Evolutionary conservation across 148 eudicot species (phyloP).

Genomic region (Chenopodium formosanum): DNA sequence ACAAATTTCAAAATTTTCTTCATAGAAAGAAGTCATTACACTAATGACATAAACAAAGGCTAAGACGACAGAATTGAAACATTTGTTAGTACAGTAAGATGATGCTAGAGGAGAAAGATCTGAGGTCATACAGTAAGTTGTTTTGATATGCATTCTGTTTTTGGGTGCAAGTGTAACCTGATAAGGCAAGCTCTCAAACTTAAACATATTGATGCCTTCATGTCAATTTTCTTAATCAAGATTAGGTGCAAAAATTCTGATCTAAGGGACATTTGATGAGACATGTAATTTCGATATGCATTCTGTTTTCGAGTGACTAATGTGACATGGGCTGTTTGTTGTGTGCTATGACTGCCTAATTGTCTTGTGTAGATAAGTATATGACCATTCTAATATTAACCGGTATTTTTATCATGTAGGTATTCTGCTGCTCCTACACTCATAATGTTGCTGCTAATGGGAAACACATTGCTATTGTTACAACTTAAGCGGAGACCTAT

Average conservation of each 20-base stretch:
- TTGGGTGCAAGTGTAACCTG: constrained; percentile 32
- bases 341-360: too few species aligned
- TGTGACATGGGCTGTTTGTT: too few species aligned
- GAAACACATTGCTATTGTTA: constrained; percentile 85
- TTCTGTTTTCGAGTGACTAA: not conserved
- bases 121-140: constrained; percentile 52
- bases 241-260: not conserved
- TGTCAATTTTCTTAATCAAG: not conserved
- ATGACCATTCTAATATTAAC: not conserved
- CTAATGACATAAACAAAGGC: not conserved
- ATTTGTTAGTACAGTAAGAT: not conserved
- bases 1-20: not conserved
- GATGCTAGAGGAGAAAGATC: not conserved
- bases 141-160: constrained; percentile 84
- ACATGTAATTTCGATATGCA: not conserved
- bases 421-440: constrained; percentile 95
- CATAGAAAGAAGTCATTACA: not conserved
- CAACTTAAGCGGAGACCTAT: constrained; percentile 89
- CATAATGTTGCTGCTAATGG: constrained; percentile 96
- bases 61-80: not conserved
- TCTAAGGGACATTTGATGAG: not conserved
- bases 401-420: constrained; percentile 51
- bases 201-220: not conserved
- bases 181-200: constrained; percentile 49
- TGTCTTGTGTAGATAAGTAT: not conserved